Percentiles rank a stretch among this genome's conserved stretches.
Conservation (phyloP, 345 rosid species). For the Trapa bicornis region DNA sequence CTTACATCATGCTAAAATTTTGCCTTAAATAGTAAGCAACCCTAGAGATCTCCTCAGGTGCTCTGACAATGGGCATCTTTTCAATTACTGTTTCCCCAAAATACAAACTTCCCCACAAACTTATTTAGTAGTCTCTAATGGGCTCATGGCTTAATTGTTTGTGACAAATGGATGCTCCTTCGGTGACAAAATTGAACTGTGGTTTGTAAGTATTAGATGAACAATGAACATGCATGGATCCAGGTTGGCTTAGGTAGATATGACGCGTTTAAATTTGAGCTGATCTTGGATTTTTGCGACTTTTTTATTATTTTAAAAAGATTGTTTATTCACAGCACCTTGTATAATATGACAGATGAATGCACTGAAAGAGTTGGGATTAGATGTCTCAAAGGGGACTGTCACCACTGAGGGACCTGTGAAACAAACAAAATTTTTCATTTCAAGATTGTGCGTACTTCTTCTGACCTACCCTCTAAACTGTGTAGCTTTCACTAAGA, state of each 20-base stretch:
- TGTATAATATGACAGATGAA: conserved; percentile 46
- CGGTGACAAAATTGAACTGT: not conserved
- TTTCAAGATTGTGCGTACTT: conserved; percentile 55
- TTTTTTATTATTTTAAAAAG: not conserved
- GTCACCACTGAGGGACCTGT: conserved; percentile 64
- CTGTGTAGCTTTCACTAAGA: not conserved
- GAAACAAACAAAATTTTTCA: conserved; percentile 66
- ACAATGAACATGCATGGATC: not conserved
- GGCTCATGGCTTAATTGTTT: too few species aligned
- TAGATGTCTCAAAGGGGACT: conserved; percentile 80
- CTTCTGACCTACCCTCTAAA: not conserved
- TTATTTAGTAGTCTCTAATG: too few species aligned
- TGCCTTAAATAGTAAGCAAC: too few species aligned
- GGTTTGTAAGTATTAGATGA: not conserved
- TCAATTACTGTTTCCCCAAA: too few species aligned
- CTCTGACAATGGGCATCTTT: too few species aligned
- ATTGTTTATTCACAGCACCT: not conserved
- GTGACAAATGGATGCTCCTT: too few species aligned
- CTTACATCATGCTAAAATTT: too few species aligned
- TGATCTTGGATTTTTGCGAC: not conserved
- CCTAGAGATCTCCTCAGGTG: too few species aligned
- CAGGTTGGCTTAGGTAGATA: not conserved
- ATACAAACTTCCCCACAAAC: too few species aligned
- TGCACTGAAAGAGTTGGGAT: conserved; percentile 73
- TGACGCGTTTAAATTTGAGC: not conserved